Conservation (phyloP, 768 basidiomycete genomes). For the Trametes cingulata region DNA sequence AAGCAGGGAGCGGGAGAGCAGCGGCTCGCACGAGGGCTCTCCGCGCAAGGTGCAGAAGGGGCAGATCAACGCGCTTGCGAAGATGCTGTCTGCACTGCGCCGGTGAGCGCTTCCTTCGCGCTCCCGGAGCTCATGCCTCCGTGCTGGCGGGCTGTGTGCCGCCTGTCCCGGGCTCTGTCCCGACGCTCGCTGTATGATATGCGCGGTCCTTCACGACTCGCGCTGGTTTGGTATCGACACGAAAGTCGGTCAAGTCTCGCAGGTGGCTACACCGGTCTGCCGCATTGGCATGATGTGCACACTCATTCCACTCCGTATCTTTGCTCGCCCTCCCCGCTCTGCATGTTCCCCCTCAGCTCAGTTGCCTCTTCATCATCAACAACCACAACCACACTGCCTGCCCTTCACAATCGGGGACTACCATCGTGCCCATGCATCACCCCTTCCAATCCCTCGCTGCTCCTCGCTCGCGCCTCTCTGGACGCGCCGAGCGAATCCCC, state of each 20-base stretch:
- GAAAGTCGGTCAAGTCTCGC: conserved; percentile 20
- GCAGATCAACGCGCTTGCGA: conserved; percentile 87
- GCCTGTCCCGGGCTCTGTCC: not conserved
- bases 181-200: conserved; percentile 18
- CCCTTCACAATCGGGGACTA: conserved; percentile 9
- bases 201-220: conserved; percentile 5
- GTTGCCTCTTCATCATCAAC: not conserved
- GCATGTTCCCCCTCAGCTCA: conserved; percentile 5
- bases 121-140: conserved; percentile 3
- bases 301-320: conserved; percentile 17
- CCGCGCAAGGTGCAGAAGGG: conserved; percentile 85
- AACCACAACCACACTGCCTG: not conserved
- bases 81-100: conserved; percentile 85
- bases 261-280: conserved; percentile 13
- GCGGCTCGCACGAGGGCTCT: conserved; percentile 39
- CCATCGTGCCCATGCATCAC: conserved; percentile 5
- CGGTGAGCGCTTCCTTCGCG: conserved; percentile 39
- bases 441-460: conserved; percentile 2
- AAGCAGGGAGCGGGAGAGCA: conserved; percentile 35
- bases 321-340: not conserved
- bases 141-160: not conserved
- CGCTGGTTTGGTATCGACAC: conserved; percentile 22
- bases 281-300: conserved; percentile 9
- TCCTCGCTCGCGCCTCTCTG: conserved; percentile 5
- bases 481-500: not conserved